phyloP scores from a whole-genome alignment of 75 land plant species.

The Cunninghamia lanceolata region DNA sequence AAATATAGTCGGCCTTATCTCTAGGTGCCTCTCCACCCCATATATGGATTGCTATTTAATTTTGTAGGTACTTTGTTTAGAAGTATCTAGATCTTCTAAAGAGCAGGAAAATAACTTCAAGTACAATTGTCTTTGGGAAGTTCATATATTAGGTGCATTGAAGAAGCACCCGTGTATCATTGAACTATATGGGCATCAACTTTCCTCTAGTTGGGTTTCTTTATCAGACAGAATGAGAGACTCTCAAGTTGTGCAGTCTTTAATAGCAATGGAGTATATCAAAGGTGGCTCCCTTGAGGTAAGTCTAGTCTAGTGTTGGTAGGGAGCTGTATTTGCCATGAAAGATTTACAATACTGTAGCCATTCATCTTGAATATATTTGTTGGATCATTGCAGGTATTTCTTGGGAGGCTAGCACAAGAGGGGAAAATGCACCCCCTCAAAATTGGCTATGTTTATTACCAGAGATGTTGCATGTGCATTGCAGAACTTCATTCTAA shows the following conservation, averaged over 20 bases:
- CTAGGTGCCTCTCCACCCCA: no score
- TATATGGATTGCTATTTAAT: not conserved
- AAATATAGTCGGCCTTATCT: no score
- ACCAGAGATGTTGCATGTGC: constrained; percentile 85
- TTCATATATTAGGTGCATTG: constrained; percentile 72
- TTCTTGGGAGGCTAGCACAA: no score
- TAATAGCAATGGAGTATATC: constrained; percentile 82
- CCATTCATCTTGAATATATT: no score
- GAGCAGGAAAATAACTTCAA: constrained; percentile 53
- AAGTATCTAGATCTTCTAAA: constrained; percentile 23
- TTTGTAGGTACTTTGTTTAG: constrained; percentile 56
- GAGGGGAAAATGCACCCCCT: constrained; percentile 52
- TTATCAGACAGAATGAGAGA: constrained; percentile 32
- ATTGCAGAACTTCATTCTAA: constrained; percentile 74
- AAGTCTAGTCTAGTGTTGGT: constrained; percentile 9
- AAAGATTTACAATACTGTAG: no score
- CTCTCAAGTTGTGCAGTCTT: no score
- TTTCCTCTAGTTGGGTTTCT: constrained; percentile 45
- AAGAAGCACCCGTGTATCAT: constrained; percentile 72
- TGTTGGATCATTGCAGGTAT: no score
- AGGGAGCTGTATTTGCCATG: no score
- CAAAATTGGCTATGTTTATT: constrained; percentile 54
- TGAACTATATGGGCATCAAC: constrained; percentile 80
- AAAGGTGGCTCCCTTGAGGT: constrained; percentile 90
- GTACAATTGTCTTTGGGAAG: constrained; percentile 69